These are phyloP conservation scores for Trematosphaeria pertusa DNA, from an alignment of 2,329 filamentous ascomycete species.

Conservation along the genomic window DNA sequence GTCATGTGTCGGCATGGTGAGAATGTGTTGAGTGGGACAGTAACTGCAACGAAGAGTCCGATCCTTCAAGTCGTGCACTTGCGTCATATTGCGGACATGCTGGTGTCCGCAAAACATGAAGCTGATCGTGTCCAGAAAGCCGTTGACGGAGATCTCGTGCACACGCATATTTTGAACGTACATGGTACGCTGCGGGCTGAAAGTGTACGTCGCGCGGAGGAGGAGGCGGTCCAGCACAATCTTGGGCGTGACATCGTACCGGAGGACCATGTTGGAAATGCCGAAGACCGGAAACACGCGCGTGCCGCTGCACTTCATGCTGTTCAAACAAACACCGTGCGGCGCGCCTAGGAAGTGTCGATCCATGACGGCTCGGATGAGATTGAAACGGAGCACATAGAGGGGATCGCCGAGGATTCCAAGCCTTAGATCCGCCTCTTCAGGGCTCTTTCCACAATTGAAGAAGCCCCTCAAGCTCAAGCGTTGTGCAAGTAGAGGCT, in stretches of 20 bases:
- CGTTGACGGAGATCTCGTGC: constrained; percentile 3
- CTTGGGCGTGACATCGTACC: constrained; percentile 12
- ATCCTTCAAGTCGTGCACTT: background rate
- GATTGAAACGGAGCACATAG: background rate
- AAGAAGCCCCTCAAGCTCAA: background rate
- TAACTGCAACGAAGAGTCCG: constrained; percentile 3
- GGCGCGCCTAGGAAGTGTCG: constrained; percentile 6
- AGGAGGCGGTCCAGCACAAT: constrained; percentile 20
- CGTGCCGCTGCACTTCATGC: constrained; percentile 11
- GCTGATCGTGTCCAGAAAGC: background rate
- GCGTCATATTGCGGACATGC: background rate
- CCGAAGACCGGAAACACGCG: constrained; percentile 2
- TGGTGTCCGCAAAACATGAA: constrained; percentile 6
- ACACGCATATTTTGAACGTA: too few species aligned
- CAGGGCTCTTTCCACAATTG: background rate
- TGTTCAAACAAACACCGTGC: constrained; percentile 14
- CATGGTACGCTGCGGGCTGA: constrained; percentile 7
- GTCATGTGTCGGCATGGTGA: too few species aligned
- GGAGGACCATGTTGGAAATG: constrained; percentile 8
- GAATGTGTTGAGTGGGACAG: constrained; percentile 13
- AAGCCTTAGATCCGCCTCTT: constrained; percentile 30
- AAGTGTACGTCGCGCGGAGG: constrained; percentile 13
- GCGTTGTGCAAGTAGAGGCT: background rate
- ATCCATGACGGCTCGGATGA: constrained; percentile 12
- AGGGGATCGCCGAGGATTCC: constrained; percentile 49